Evolutionary conservation across 768 basidiomycete genomes (phyloP).

Genomic region (Termitomyces sp.): DNA sequence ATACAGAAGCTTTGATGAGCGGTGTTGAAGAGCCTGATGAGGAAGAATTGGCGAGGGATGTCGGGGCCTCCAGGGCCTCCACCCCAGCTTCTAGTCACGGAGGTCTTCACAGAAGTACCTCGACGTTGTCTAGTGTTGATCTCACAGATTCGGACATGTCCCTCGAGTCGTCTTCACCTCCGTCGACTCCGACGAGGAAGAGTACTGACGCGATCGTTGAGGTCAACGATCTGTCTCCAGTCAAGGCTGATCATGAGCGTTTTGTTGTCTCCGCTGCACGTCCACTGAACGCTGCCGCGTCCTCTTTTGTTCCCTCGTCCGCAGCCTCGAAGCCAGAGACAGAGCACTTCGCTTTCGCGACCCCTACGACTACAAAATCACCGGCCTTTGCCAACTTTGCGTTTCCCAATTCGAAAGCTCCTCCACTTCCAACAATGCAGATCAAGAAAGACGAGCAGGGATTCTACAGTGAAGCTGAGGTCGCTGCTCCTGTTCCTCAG

Average conservation of each 20-base stretch:
- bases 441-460: slow-evolving; percentile 53
- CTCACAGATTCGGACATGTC: slow-evolving; percentile 41
- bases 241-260: slow-evolving; percentile 15
- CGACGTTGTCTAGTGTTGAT: slow-evolving; percentile 37
- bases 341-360: slow-evolving; percentile 20
- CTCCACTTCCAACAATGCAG: slow-evolving; percentile 34
- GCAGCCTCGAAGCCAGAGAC: slow-evolving; percentile 17
- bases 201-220: slow-evolving; percentile 32
- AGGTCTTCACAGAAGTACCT: slow-evolving; percentile 29
- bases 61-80: slow-evolving; percentile 12
- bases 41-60: slow-evolving; percentile 8
- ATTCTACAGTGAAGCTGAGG: slow-evolving; percentile 42
- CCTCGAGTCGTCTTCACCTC: slow-evolving; percentile 40
- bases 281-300: slow-evolving; percentile 41
- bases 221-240: slow-evolving; percentile 31
- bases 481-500: slow-evolving; percentile 26
- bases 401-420: slow-evolving; percentile 44
- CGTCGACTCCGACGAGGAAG: slow-evolving; percentile 48
- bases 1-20: slow-evolving; percentile 37
- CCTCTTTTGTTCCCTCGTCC: slow-evolving; percentile 41
- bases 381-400: slow-evolving; percentile 35
- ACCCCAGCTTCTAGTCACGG: slow-evolving; percentile 17
- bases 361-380: slow-evolving; percentile 13
- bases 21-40: slow-evolving; percentile 10
- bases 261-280: slow-evolving; percentile 18